Evolutionary conservation across 371 early-diverging fungal genomes (phyloP).

Genomic region (Actinomortierella ambigua): DNA sequence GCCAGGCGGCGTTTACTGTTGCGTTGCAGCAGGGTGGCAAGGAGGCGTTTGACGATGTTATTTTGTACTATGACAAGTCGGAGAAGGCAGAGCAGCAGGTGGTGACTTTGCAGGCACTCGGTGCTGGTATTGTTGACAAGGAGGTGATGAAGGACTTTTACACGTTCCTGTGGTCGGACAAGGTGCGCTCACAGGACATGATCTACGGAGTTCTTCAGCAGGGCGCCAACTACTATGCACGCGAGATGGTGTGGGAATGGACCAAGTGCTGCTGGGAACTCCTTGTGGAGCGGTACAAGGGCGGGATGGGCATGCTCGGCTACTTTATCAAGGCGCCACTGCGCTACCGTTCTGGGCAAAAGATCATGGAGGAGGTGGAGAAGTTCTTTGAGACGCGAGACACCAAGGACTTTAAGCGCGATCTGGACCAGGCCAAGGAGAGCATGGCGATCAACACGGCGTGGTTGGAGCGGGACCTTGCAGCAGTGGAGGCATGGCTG

Average conservation of each 20-base stretch:
- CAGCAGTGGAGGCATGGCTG: too few relatives aligned
- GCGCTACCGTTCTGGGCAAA: conserved; percentile 66
- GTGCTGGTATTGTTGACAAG: conserved; percentile 67
- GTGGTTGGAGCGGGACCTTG: conserved; percentile 85
- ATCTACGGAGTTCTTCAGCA: conserved; percentile 61
- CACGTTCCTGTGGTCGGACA: conserved; percentile 67
- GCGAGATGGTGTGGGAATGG: conserved; percentile 80
- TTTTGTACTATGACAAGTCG: conserved; percentile 74
- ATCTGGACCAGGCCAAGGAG: conserved; percentile 87
- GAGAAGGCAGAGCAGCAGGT: conserved; percentile 76
- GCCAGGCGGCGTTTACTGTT: conserved; percentile 75
- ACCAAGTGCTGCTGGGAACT: conserved; percentile 72
- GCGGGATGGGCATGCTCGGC: conserved; percentile 77
- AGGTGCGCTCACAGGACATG: conserved; percentile 86
- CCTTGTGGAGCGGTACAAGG: conserved; percentile 70
- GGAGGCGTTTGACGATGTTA: conserved; percentile 77
- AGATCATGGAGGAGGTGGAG: conserved; percentile 70
- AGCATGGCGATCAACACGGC: conserved; percentile 72
- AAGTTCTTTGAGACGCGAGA: conserved; percentile 77
- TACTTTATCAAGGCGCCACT: conserved; percentile 69
- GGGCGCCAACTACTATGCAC: conserved; percentile 58
- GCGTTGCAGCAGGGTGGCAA: conserved; percentile 72
- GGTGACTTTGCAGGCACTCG: conserved; percentile 77
- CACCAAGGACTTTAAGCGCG: conserved; percentile 73
- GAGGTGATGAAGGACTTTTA: conserved; percentile 64